These are phyloP conservation scores for Acacia melanoxylon DNA, from an alignment of 306 rosid species.

Conservation along the genomic window DNA sequence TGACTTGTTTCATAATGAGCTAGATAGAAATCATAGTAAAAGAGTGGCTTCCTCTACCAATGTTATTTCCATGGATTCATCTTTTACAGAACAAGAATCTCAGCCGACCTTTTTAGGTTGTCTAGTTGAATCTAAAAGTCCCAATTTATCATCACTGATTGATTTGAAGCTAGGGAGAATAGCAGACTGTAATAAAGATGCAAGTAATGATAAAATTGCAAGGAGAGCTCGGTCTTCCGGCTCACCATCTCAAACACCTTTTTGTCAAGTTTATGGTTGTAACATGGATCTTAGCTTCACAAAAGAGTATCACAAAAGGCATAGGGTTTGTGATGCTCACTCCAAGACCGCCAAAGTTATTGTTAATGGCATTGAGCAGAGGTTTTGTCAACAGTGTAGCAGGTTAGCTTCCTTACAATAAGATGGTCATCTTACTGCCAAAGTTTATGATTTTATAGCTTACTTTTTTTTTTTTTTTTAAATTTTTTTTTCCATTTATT, in stretches of 20 bases:
- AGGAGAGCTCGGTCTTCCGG: slow-evolving; percentile 55
- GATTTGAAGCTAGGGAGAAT: slow-evolving; percentile 71
- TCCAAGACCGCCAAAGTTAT: slow-evolving; percentile 76
- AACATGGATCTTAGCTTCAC: slow-evolving; percentile 72
- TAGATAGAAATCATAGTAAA: slow-evolving; percentile 43
- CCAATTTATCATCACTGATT: slow-evolving; percentile 55
- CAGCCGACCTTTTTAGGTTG: slow-evolving; percentile 49
- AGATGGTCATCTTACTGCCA: neutral
- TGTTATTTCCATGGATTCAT: slow-evolving; percentile 55
- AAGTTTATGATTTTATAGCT: neutral
- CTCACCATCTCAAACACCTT: slow-evolving; percentile 45
- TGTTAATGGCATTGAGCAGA: slow-evolving; percentile 78
- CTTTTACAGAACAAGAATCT: slow-evolving; percentile 54
- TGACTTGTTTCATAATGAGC: slow-evolving; percentile 44
- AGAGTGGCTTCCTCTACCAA: slow-evolving; percentile 50
- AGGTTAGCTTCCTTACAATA: slow-evolving; percentile 44
- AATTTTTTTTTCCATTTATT: neutral
- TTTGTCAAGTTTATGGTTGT: slow-evolving; percentile 82
- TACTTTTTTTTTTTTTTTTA: too few species aligned
- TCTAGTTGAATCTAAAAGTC: slow-evolving; percentile 40
- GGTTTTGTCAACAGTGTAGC: slow-evolving; percentile 93
- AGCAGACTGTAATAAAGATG: slow-evolving; percentile 44
- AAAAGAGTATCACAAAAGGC: slow-evolving; percentile 82
- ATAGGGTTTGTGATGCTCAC: slow-evolving; percentile 81
- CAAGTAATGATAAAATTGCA: slow-evolving; percentile 25